Evolutionary conservation across 805 yeast genomes (phyloP).

Genomic region (Ogataea degrootiae): DNA sequence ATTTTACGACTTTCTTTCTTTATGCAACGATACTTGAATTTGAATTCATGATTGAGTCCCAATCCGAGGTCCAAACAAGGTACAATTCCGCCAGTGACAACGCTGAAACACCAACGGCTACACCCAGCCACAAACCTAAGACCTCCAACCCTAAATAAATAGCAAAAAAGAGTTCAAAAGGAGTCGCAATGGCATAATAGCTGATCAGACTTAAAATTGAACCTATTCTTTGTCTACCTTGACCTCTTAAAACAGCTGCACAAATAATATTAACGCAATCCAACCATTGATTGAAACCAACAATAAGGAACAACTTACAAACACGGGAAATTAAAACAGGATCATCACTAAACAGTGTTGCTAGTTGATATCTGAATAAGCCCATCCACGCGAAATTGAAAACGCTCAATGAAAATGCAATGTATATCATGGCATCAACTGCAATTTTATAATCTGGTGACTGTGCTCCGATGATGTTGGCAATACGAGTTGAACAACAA

Average conservation of each 20-base stretch:
- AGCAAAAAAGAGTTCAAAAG: conserved; percentile 41
- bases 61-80: conserved; percentile 42
- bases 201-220: conserved; percentile 41
- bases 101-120: conserved; percentile 38
- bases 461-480: conserved; percentile 51
- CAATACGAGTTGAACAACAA: conserved; percentile 48
- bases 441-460: conserved; percentile 32
- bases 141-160: conserved; percentile 36
- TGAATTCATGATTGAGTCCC: conserved; percentile 46
- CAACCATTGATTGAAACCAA: conserved; percentile 45
- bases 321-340: conserved; percentile 33
- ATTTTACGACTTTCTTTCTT: neutral
- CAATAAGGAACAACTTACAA: conserved; percentile 38
- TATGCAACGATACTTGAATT: conserved; percentile 13
- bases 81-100: conserved; percentile 37
- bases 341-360: conserved; percentile 40
- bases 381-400: conserved; percentile 36
- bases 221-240: conserved; percentile 51
- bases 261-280: conserved; percentile 43
- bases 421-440: conserved; percentile 32
- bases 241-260: conserved; percentile 48
- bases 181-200: conserved; percentile 47
- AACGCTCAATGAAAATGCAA: conserved; percentile 30
- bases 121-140: conserved; percentile 45
- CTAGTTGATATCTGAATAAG: conserved; percentile 33